Evolutionary conservation across 805 yeast genomes (phyloP), one percentile per base, ranked within the genome.

Genomic region (Monosporozyma aerobia): DNA sequence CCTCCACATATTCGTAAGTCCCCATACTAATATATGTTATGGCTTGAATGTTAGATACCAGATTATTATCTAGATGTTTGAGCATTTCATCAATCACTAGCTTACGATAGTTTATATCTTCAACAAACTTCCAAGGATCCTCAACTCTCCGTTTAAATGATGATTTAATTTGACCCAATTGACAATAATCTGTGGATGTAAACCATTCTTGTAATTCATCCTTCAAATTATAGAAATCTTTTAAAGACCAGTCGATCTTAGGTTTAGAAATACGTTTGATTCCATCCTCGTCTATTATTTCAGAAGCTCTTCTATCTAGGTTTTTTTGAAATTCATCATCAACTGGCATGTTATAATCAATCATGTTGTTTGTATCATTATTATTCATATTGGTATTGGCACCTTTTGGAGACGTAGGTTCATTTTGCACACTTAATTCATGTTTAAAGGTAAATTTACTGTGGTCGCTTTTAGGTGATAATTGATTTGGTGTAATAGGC

Each of bases 141-240:
- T 22, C 29, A 1, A 48, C 52, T 5, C 37, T 51, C 25, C 57
- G 53, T 8, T 54, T 55, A 48, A 64, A 64, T 32, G 57, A 51
- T 14, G 50, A 32, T 33, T 56, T 54, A 1, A 56, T 43, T 27
- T 48, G 56, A 3, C 56, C 54, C 4, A 67, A 53, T 22, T 54
- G 48, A 3, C 41, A 39, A 46, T 58, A 65, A 51, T 72, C 76
- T 3, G 64, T 57, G 1, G 61, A 43, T 2, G 70, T 59, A 56
- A 76, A 78, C 82, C 82, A 78, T 39, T 75, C 74, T 9, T 72
- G 69, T 14, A 78, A 49, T 56, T 81, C 85, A 1, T 64, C 63
- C 13, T 55, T 54, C 16, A 78, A 62, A 1, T 61, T 53, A 11
- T 70, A 67, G 1, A 62, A 59, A 49, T 77, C 80, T 4, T 62